A percentile compares a stretch with the other conserved stretches of the same genome.
Evolutionary conservation across 2,329 filamentous ascomycete genomes (phyloP).

Genomic region (Fusarium sp.): DNA sequence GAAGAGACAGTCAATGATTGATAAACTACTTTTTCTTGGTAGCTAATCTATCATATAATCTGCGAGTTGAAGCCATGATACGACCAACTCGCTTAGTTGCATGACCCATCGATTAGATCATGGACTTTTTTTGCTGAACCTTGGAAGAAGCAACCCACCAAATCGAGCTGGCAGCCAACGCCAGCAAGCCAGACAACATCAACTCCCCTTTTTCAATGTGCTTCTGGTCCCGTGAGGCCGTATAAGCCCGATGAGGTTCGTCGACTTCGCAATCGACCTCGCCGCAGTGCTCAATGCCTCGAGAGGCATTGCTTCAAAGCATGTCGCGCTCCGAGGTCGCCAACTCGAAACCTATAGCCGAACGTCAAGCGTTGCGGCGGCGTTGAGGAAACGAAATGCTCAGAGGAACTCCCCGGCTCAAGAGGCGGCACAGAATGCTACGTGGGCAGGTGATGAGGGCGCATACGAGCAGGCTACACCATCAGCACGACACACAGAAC

Average conservation of each 20-base stretch:
- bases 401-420: slow-evolving; percentile 14
- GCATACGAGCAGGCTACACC: slow-evolving; percentile 32
- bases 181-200: slow-evolving; percentile 33
- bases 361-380: slow-evolving; percentile 60
- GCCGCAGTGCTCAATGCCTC: slow-evolving; percentile 78
- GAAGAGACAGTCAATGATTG: neutral
- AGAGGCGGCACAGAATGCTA: slow-evolving; percentile 6
- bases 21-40: neutral
- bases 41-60: neutral
- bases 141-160: slow-evolving; percentile 28
- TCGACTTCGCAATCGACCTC: slow-evolving; percentile 76
- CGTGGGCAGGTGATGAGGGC: slow-evolving; percentile 12
- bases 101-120: slow-evolving; percentile 48
- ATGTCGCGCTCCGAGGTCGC: slow-evolving; percentile 68
- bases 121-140: slow-evolving; percentile 40
- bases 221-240: slow-evolving; percentile 42
- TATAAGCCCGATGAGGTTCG: slow-evolving; percentile 66
- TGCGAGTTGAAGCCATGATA: neutral
- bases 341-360: slow-evolving; percentile 66
- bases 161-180: slow-evolving; percentile 37
- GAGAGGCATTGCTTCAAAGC: slow-evolving; percentile 74
- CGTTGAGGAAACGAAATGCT: slow-evolving; percentile 50
- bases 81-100: slow-evolving; percentile 51
- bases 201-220: slow-evolving; percentile 41
- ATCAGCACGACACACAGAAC: slow-evolving; percentile 18